Evolutionary conservation across 1,139 yeast species (phyloP), one percentile per base, ranked within the genome.

Genomic region (Meyerozyma smithsonii): DNA sequence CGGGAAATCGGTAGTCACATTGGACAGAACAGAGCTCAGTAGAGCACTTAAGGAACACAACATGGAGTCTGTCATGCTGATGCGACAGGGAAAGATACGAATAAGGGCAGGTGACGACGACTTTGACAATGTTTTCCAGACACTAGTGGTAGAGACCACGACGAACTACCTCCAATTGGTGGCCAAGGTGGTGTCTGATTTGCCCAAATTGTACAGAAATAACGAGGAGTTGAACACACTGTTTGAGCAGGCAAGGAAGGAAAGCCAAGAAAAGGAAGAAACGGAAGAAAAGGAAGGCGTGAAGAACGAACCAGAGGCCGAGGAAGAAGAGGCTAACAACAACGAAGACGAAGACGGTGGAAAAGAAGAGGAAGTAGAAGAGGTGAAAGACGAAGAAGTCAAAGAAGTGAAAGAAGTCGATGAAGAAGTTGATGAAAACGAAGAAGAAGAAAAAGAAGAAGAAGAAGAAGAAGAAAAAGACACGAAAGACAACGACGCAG

Each of bases 381-480:
- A 25, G 19, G 25, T 15, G 15, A 42, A 10, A 48, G 39, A 4
- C 40, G 4, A 36, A 38, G 4, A 36, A 42, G 3, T 5, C 51
- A 26, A 50, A 54, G 5, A 64, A 12, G 51, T 45, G 18, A 51
- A 54, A 35, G 43, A 57, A 16, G 45, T 49, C 4, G 69, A 65
- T 39, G 61, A 66, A 16, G 57, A 54, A 20, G 51, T 50, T 33
- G 61, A 65, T 20, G 65, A 59, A 33, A 49, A 50, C 17, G 71
- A 70, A 2, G 56, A 58, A 38, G 11, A 43, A 47, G 28, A 34
- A 39, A 45, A 39, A 6, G 48, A 40, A 14, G 41, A 42, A 24
- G 49, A 33, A 25, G 37, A 23, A 33, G 61, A 66, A 20, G 65
- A 59, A 33, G 50, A 50, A 16, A 71, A 70, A 2, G 56, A 58